Base-by-base conservation (phyloP, 805 yeast species). In the Lachancea lanzarotensis region DNA sequence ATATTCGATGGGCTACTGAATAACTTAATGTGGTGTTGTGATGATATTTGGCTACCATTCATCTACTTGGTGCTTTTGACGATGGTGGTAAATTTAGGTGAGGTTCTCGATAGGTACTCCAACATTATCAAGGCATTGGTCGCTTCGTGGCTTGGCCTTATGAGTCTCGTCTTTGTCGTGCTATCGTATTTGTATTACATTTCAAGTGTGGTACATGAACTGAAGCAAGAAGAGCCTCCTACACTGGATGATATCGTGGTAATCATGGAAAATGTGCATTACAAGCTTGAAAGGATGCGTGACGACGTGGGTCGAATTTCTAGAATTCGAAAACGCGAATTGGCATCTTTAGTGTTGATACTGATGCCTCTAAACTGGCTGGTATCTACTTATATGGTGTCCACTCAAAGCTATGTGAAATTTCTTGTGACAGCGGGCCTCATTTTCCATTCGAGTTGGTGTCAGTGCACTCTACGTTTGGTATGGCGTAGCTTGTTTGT, bases 211-310 rank as follows among this genome's bases (percentile, higher is more conserved):
- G 42, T 50, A 18, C 31, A 40, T 13, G 61, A 57, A 31, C 36
- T 59, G 16, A 38, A 38, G 22, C 43, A 38, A 7, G 46, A 48
- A 6, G 67, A 63, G 34, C 55, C 65, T 3, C 67, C 67, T 25
- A 63, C 65, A 9, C 31, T 60, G 36, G 67, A 63, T 29, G 66
- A 63, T 35, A 56, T 63, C 20, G 52, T 55, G 9, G 47, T 53
- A 11, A 37, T 54, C 13, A 34, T 59, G 26, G 60, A 57, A 29
- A 55, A 55, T 13, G 57, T 63, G 10, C 32, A 43, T 13, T 52
- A 52, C 35, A 63, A 63, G 46, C 41, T 63, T 11, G 50, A 50
- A 4, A 49, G 52, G 12, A 37, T 62, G 22, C 50, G 53, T 18
- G 22, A 43, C 3, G 61, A 62, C 31, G 35, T 42, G 17, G 22